Base-by-base conservation (phyloP, 202 grass and related monocot genomes). In the Setaria italica region DNA sequence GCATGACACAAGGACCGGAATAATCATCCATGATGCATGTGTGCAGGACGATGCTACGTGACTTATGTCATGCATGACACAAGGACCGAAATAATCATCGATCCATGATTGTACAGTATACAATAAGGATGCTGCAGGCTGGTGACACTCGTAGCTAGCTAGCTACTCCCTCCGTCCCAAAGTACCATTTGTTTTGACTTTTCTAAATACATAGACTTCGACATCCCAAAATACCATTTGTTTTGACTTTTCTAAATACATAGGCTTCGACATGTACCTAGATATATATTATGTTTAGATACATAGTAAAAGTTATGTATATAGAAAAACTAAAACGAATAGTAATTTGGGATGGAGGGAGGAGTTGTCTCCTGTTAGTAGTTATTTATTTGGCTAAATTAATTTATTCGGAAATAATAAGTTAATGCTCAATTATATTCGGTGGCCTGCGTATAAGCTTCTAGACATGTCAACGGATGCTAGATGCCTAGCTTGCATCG, bases 11-110 rank as follows among this genome's bases (percentile, higher is more conserved):
- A 32, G 4, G 6, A 13, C 6, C 3, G 6, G 54, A 59, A 39
- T 41, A 41, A 47, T 58, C 19, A 48, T 33, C 51, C n/a, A 30
- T 17, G 11, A 14, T 8, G 11, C 51, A 29, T 19, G 12, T 33
- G n/a, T 43, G 43, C 34, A 66, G 6, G 46, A 42, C 39, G 39
- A 41, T 69, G 48, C 25, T 42, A 80, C 33, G 14, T 12, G 49
- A 81, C 35, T 81, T 70, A 81, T 71, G 66, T 71, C 79, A 81
- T 70, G 79, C 65, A 81, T 81, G 79, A 59, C 66, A 59, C 11
- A 72, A 32, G 4, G 6, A 13, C 6, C 3, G 6, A 39, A 59
- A 39, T 59, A 17, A 19, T 41, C 21, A 47, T 58, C 19, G 15
- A 48, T 33, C 51, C n/a, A 30, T 17, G 11, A 14, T 8, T 41